A percentile compares a stretch with the other conserved stretches of the same genome.
Conservation (phyloP, 768 basidiomycete genomes). For the Obba rivulosa region DNA sequence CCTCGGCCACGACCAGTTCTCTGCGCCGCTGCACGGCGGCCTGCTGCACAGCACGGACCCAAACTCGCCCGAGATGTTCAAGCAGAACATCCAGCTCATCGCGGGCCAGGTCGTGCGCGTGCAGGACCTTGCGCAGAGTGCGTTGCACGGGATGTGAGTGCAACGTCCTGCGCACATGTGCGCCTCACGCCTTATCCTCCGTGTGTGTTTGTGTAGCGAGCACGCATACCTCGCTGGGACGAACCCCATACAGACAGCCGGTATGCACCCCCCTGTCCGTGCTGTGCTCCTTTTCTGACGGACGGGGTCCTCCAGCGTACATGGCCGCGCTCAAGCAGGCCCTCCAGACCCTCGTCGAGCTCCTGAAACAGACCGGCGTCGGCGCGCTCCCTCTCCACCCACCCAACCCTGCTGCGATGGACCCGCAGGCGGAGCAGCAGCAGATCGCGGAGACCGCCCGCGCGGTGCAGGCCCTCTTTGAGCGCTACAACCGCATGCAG, state of each 20-base stretch:
- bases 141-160: constrained; percentile 51
- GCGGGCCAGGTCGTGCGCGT: constrained; percentile 42
- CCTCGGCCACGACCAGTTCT: constrained; percentile 4
- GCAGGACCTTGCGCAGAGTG: constrained; percentile 42
- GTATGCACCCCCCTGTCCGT: constrained; percentile 25
- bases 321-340: constrained; percentile 47
- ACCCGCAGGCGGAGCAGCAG: constrained; percentile 33
- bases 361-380: constrained; percentile 55
- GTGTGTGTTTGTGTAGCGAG: constrained; percentile 34
- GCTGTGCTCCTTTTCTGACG: background rate
- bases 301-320: constrained; percentile 31
- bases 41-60: constrained; percentile 3
- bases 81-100: constrained; percentile 36
- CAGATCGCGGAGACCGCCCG: constrained; percentile 37
- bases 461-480: constrained; percentile 42
- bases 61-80: constrained; percentile 30
- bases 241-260: constrained; percentile 50
- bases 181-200: background rate
- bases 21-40: constrained; percentile 1
- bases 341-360: constrained; percentile 39
- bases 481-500: constrained; percentile 46
- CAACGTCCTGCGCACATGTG: background rate
- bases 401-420: constrained; percentile 1
- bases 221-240: constrained; percentile 55
- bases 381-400: constrained; percentile 51